Base-by-base conservation (phyloP, 352 stramenopile genomes). In the Phytophthora pistaciae region DNA sequence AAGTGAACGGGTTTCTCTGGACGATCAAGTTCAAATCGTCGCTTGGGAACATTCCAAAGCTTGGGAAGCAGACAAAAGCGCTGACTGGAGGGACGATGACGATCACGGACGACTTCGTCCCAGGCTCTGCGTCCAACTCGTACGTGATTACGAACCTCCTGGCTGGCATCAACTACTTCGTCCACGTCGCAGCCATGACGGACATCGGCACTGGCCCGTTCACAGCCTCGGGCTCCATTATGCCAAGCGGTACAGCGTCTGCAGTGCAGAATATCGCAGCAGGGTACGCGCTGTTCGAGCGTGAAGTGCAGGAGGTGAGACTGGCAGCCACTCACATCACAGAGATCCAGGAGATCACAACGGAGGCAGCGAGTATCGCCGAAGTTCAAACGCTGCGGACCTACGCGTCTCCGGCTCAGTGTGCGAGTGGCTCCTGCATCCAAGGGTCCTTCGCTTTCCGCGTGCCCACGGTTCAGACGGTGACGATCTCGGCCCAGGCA, bases 21-120 rank as follows among this genome's bases (percentile, higher is more conserved):
- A 93, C 83, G 0, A 85, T 95, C 60, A 91, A 90, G 50, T 95
- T 95, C 56, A 90, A 89, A 44, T 91, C 84, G 3, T 91, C 81
- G 1, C 78, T 95, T 10, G 88, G 88, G 4, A 86, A 95, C 36
- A 70, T 94, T 1, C 66, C 83, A 8, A 68, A 65, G 18, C 72
- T 95, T 2, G 75, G 71, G 1, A 69, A 65, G 5, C 68, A 86
- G 25, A 80, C 59, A 1, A 48, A 46, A 0, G 18, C 50, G 0
- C 29, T 88, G 8, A 62, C 58, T 25, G 71, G 46, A 6, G 76
- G 75, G 7, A 57, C 66, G 2, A 55, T 94, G 56, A 66, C 73
- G 7, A 57, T 90, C 13, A 18, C 75, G 8, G 79, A 89, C 36
- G 66, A 89, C 56, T 85, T 89, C 25, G 50, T 88, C 5, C 21